A percentile compares a stretch with the other conserved stretches of the same genome.
phyloP scores from a whole-genome alignment of 371 early-diverging fungal genomes.

The Parasitella parasitica region DNA sequence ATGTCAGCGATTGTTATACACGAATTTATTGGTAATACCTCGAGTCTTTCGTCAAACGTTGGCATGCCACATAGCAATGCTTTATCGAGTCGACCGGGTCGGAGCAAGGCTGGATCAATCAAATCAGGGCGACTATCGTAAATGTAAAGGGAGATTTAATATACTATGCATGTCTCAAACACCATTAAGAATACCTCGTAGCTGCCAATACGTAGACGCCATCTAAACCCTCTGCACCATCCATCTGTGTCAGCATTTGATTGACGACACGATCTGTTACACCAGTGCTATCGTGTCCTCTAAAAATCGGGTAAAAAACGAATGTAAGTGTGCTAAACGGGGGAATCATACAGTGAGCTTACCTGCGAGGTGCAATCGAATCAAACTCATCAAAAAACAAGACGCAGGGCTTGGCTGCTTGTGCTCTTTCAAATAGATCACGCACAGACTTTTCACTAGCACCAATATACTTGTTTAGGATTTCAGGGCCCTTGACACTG shows the following conservation, averaged over 20 bases:
- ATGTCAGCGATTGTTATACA: not conserved
- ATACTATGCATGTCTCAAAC: not conserved
- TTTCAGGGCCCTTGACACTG: slow-evolving; percentile 94
- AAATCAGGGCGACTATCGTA: slow-evolving; percentile 98
- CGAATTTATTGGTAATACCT: slow-evolving; percentile 29
- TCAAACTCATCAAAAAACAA: slow-evolving; percentile 99
- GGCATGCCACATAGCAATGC: slow-evolving; percentile 89
- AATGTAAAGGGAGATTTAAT: not conserved
- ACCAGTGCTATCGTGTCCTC: slow-evolving; percentile 91
- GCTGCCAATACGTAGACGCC: slow-evolving; percentile 94
- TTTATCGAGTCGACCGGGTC: slow-evolving; percentile 99
- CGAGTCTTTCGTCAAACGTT: slow-evolving; percentile 64
- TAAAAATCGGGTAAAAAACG: slow-evolving; percentile 14
- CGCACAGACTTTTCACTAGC: slow-evolving; percentile 87
- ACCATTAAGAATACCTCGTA: slow-evolving; percentile 63
- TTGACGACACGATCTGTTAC: slow-evolving; percentile 96
- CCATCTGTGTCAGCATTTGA: slow-evolving; percentile 95
- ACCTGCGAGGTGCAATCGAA: slow-evolving; percentile 87
- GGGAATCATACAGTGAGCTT: not conserved
- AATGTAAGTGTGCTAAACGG: not conserved
- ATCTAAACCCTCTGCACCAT: slow-evolving; percentile 92
- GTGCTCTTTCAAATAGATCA: slow-evolving; percentile 92
- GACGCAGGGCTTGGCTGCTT: slow-evolving; percentile 87
- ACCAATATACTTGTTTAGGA: slow-evolving; percentile 97
- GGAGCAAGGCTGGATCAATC: slow-evolving; percentile 96